Evolutionary conservation across 73 alveolate species (phyloP).

Genomic region (Paramecium pentaurelia): DNA sequence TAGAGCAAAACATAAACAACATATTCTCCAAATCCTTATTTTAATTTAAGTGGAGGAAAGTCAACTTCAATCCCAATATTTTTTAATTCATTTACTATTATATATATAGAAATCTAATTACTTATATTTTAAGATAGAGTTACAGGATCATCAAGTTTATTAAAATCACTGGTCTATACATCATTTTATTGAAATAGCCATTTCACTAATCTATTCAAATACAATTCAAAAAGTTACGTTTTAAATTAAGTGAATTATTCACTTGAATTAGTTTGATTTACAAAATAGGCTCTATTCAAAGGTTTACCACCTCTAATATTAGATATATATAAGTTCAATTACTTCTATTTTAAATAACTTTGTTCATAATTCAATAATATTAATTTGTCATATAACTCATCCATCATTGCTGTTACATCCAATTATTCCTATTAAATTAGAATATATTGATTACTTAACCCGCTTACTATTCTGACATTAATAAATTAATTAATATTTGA

Average conservation of each 20-base stretch:
- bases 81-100: constrained; percentile 52
- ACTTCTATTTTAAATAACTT: constrained; percentile 42
- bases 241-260: constrained; percentile 53
- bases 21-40: constrained; percentile 58
- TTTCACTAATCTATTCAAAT: constrained; percentile 37
- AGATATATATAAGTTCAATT: background rate
- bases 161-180: constrained; percentile 49
- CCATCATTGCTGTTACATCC: constrained; percentile 59
- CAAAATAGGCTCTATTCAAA: constrained; percentile 53
- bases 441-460: background rate
- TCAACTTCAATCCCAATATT: constrained; percentile 58
- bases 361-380: constrained; percentile 39
- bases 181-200: constrained; percentile 57
- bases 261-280: constrained; percentile 25
- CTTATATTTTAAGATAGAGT: constrained; percentile 50
- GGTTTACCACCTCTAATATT: background rate
- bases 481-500: background rate
- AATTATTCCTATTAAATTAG: background rate
- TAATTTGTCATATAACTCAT: constrained; percentile 52
- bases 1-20: constrained; percentile 32
- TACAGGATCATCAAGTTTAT: constrained; percentile 54
- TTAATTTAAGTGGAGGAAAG: constrained; percentile 53
- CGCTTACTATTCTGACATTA: background rate
- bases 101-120: background rate
- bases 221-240: constrained; percentile 38